Percentiles rank a stretch among this genome's conserved stretches.
Evolutionary conservation across 2,329 filamentous ascomycete species (phyloP).

Genomic region (Tympanopsis confertula): DNA sequence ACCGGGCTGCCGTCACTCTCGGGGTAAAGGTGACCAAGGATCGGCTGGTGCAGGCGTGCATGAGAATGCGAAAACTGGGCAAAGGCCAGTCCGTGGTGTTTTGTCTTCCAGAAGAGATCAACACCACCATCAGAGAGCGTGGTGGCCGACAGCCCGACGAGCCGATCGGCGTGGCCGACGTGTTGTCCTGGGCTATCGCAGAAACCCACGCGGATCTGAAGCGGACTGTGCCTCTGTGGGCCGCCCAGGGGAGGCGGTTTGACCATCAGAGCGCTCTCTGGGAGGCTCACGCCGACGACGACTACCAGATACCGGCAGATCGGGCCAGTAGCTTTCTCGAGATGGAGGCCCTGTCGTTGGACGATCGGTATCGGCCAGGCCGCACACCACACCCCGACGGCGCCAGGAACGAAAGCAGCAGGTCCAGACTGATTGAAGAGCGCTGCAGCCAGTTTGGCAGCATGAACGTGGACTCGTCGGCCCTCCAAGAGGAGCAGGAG

Average conservation of each 20-base stretch:
- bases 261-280: slow-evolving; percentile 26
- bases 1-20: slow-evolving; percentile 56
- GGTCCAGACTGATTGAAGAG: slow-evolving; percentile 13
- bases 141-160: slow-evolving; percentile 4
- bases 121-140: slow-evolving; percentile 31
- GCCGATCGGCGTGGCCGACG: slow-evolving; percentile 34
- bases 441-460: slow-evolving; percentile 24
- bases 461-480: slow-evolving; percentile 16
- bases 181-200: slow-evolving; percentile 45
- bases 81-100: slow-evolving; percentile 55
- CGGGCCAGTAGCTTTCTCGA: slow-evolving; percentile 37
- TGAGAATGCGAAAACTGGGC: slow-evolving; percentile 61
- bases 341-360: slow-evolving; percentile 36
- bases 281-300: slow-evolving; percentile 5
- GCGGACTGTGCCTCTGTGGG: slow-evolving; percentile 45
- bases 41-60: slow-evolving; percentile 57
- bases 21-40: slow-evolving; percentile 59
- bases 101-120: slow-evolving; percentile 45
- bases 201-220: slow-evolving; percentile 40
- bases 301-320: slow-evolving; percentile 7
- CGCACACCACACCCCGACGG: slow-evolving; percentile 2
- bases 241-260: slow-evolving; percentile 41
- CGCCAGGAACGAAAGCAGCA: slow-evolving; percentile 1
- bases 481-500: slow-evolving; percentile 56
- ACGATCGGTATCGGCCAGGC: slow-evolving; percentile 35